Evolutionary conservation across 352 stramenopile species (phyloP).

Genomic region (Phytophthora syringae): DNA sequence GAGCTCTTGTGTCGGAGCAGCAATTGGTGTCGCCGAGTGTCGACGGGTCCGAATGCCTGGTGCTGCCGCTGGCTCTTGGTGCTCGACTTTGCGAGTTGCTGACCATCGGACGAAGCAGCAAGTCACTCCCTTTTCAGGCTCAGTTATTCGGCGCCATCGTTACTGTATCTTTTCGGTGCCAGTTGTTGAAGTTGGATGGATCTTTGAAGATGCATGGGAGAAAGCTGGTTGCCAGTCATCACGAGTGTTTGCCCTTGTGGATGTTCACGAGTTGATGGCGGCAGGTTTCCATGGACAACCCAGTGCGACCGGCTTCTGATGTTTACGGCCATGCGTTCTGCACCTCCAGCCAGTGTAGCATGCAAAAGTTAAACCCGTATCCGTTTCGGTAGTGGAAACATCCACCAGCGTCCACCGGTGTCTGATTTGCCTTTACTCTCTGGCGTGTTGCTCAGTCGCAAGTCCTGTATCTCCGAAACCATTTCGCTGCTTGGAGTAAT

Average conservation of each 20-base stretch:
- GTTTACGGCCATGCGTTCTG: not conserved
- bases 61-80: conserved; percentile 36
- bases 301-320: conserved; percentile 2
- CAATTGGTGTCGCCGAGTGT: conserved; percentile 4
- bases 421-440: conserved; percentile 12
- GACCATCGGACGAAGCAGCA: not conserved
- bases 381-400: conserved; percentile 23
- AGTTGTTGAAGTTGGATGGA: conserved; percentile 24
- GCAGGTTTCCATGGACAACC: not conserved
- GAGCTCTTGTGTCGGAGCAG: not conserved
- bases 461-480: conserved; percentile 22
- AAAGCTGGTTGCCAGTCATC: conserved; percentile 16
- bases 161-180: not conserved
- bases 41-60: conserved; percentile 41
- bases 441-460: conserved; percentile 21
- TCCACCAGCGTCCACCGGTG: conserved; percentile 9
- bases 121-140: conserved; percentile 22
- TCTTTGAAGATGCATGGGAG: conserved; percentile 11
- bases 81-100: conserved; percentile 10
- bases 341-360: too few species aligned
- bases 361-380: conserved; percentile 4
- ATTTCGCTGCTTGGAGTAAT: conserved; percentile 18
- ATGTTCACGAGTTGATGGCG: not conserved
- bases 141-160: conserved; percentile 4
- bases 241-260: conserved; percentile 1